Evolutionary conservation across 2,329 filamentous ascomycete genomes (phyloP), one percentile per base, ranked within the genome.

Genomic region (Penicillium sp.): DNA sequence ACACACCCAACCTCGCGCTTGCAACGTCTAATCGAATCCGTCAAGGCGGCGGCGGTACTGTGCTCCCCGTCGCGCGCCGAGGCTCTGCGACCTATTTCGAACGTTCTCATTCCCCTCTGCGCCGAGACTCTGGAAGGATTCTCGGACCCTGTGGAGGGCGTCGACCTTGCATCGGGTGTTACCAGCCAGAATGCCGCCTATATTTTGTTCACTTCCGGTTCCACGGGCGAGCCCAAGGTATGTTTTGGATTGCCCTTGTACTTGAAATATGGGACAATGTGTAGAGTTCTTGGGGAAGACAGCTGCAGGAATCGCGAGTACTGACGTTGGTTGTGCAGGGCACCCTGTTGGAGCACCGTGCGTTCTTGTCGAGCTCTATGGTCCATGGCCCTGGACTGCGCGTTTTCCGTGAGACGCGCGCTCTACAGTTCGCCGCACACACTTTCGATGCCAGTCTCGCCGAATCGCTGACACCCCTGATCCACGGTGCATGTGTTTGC

Each of bases 301-400:
- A 35, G 13, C 4, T 35, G 4, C 27, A 16, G 6, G 18, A 40
- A 51, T 10, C 7, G 14, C 2, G 19, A 39, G 35, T 11, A 6
- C 22, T 51, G 49, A 51, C 49, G 13, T 13, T 24, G 13, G 10
- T 11, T 19, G 33, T 36, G n/a, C 55, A 78, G 75, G 87, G 86
- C 3, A 83, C 87, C n/a, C 81, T 87, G 50, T 83, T 89, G 60
- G 84, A 83, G 11, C 88, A 90, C 65, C 75, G 77, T 0, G 82
- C 86, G 0, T 79, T 87, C 14, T 81, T 85, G 1, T 85, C 86
- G 0, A 78, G 81, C 2, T 81, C 85, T 27, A 70, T 80, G 9
- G 79, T 79, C 0, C 84, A 87, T 66, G 84, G 80, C 0, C 72
- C 78, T 0, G 79, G 79, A 0, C 73, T 87, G 37, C 55, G 54